These are phyloP conservation scores for Penicillium sp. DNA, from an alignment of 2,329 filamentous ascomycete genomes.

Conservation along the genomic window DNA sequence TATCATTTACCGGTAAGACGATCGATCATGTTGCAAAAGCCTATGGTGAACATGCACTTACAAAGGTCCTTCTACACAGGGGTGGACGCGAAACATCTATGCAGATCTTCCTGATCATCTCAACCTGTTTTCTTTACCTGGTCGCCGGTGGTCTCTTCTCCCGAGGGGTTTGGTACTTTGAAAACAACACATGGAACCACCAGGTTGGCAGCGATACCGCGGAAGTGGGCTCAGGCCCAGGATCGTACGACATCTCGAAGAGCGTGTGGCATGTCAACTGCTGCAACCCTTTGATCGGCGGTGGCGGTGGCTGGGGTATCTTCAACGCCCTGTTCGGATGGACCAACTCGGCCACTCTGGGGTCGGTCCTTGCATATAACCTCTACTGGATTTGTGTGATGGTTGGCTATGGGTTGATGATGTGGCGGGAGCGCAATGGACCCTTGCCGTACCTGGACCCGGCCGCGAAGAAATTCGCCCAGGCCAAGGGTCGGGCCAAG, in stretches of 20 bases:
- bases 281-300: conserved; percentile 72
- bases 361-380: conserved; percentile 84
- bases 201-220: conserved; percentile 53
- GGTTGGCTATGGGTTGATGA: conserved; percentile 25
- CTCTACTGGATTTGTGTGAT: conserved; percentile 67
- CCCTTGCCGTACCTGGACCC: conserved; percentile 26
- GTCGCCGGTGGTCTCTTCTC: conserved; percentile 83
- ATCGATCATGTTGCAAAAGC: background rate
- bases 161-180: conserved; percentile 73
- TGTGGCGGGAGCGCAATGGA: conserved; percentile 25
- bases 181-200: conserved; percentile 60
- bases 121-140: conserved; percentile 81
- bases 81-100: conserved; percentile 67
- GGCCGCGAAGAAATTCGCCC: conserved; percentile 11
- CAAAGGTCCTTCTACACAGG: conserved; percentile 33
- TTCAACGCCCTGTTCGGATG: conserved; percentile 86
- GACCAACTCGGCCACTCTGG: conserved; percentile 86
- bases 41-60: background rate
- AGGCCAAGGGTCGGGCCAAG: conserved; percentile 19
- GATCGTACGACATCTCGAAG: conserved; percentile 76
- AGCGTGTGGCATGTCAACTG: conserved; percentile 87
- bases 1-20: conserved; percentile 72
- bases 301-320: conserved; percentile 80
- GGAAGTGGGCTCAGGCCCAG: conserved; percentile 68
- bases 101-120: conserved; percentile 78